Percentiles rank a stretch among this genome's conserved stretches.
These are phyloP conservation scores for Colletotrichum lini DNA, from an alignment of 2,329 filamentous ascomycete genomes.

Conservation along the genomic window DNA sequence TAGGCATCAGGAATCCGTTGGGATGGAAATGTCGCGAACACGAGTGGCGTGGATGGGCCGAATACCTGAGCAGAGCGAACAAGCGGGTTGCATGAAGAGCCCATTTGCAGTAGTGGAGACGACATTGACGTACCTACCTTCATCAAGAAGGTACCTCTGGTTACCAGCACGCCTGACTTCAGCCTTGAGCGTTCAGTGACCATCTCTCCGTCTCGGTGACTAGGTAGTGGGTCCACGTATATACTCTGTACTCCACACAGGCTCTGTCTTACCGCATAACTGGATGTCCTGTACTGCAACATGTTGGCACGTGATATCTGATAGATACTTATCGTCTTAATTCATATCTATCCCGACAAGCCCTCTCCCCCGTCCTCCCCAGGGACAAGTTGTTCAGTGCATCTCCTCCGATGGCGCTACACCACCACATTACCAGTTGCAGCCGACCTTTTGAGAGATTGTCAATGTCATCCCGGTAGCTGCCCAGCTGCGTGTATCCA, in stretches of 20 bases:
- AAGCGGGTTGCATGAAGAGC: conserved; percentile 39
- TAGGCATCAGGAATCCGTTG: conserved; percentile 22
- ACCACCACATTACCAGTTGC: not conserved
- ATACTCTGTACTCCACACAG: not conserved
- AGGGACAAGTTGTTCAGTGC: not conserved
- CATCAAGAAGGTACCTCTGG: not conserved
- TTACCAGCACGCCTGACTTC: not conserved
- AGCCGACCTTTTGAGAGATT: not conserved
- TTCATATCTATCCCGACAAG: not conserved
- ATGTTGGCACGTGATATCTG: not conserved
- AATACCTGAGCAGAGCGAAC: not conserved
- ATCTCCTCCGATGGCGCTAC: conserved; percentile 3
- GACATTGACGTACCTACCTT: conserved; percentile 21
- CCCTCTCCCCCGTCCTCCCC: not conserved
- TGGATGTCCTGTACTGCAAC: not conserved
- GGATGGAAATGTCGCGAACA: conserved; percentile 20
- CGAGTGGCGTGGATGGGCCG: conserved; percentile 25
- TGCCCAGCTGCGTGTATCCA: not conserved
- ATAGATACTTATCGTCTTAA: conserved; percentile 1
- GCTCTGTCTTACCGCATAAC: not conserved
- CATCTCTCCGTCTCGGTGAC: not conserved
- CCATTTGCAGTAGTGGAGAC: conserved; percentile 35
- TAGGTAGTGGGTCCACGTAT: not conserved
- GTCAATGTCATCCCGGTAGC: conserved; percentile 1
- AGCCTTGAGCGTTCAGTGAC: conserved; percentile 1